phyloP scores from a whole-genome alignment of 768 basidiomycete genomes.

The Podaxis sp. region DNA sequence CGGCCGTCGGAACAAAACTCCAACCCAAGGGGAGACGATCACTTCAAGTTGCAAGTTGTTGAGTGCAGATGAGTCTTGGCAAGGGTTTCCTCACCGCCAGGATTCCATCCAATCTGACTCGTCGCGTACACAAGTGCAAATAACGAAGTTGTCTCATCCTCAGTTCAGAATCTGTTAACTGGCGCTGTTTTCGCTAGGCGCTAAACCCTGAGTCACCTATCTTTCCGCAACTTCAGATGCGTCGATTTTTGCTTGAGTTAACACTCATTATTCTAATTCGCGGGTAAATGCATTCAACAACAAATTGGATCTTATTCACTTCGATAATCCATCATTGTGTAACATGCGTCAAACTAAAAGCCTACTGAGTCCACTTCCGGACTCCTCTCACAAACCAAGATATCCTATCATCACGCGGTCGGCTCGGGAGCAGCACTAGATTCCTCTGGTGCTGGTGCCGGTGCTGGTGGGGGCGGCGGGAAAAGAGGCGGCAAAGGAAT shows the following conservation, averaged over 20 bases:
- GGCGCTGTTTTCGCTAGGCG: too few relatives aligned
- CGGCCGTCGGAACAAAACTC: background rate
- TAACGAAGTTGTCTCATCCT: too few relatives aligned
- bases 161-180: too few relatives aligned
- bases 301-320: background rate
- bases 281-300: background rate
- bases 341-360: background rate
- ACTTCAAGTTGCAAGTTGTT: background rate
- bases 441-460: background rate
- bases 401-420: background rate
- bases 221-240: background rate
- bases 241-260: background rate
- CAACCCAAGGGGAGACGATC: background rate
- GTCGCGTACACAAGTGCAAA: too few relatives aligned
- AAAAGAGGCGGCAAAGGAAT: background rate
- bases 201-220: too few relatives aligned
- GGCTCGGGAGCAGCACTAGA: background rate
- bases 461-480: background rate
- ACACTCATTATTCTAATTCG: too few relatives aligned
- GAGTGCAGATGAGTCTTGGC: background rate
- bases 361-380: background rate
- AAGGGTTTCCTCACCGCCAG: too few relatives aligned
- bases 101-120: too few relatives aligned
- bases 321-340: background rate
- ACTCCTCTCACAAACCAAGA: background rate